Conservation (phyloP, 225 moss, liverwort and hornwort genomes). For the Rhytidiadelphus loreus region DNA sequence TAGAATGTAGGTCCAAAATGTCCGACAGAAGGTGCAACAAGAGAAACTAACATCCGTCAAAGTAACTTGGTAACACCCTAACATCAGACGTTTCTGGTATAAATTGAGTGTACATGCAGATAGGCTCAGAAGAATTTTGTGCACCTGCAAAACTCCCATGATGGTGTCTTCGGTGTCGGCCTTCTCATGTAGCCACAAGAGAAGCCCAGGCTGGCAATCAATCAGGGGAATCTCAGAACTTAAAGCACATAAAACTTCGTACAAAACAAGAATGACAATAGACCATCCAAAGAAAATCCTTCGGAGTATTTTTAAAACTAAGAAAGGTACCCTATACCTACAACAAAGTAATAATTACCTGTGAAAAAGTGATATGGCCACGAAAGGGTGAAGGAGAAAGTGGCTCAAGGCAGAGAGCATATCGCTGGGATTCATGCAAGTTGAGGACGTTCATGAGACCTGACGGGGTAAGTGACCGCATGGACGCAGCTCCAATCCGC, state of each 20-base stretch:
- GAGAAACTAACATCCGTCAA: background rate
- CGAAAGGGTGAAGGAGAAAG: conserved; percentile 15
- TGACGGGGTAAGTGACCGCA: background rate
- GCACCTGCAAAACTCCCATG: conserved; percentile 74
- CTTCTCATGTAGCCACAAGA: conserved; percentile 66
- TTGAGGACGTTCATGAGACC: background rate
- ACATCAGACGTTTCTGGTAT: background rate
- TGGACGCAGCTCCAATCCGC: background rate
- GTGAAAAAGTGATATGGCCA: conserved; percentile 7
- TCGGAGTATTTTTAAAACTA: background rate
- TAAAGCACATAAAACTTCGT: background rate
- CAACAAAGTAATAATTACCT: conserved; percentile 1
- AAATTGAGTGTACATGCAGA: background rate
- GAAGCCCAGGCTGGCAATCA: conserved; percentile 45
- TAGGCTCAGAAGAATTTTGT: background rate
- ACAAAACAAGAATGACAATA: background rate
- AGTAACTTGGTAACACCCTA: background rate
- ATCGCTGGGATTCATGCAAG: background rate
- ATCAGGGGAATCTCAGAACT: conserved; percentile 1
- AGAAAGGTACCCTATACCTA: background rate
- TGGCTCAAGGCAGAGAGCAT: background rate
- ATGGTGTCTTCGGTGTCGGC: conserved; percentile 62
- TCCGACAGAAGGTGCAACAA: background rate
- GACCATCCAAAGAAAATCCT: background rate
- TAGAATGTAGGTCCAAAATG: background rate